Base-by-base conservation (phyloP, 2,329 filamentous ascomycete species). In the Arthrobotrys iridis region DNA sequence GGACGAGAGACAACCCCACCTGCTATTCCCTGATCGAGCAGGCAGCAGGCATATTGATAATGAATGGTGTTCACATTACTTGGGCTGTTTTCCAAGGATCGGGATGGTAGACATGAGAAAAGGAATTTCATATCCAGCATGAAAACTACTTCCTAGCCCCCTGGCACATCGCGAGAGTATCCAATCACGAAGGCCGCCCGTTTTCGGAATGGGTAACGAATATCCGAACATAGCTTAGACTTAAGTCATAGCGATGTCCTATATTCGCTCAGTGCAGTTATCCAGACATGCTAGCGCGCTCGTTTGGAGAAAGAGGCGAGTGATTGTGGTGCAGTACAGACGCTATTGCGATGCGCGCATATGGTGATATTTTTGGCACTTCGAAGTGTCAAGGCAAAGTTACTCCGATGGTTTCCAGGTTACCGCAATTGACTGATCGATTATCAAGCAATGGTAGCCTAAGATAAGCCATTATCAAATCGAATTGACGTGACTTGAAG, bases 161-260 rank as follows among this genome's bases (percentile, higher is more conserved):
- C 28, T 13, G 11, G 11, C 10, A 20, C 15, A 30, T 55, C 28
- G 50, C 50, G 8, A 67, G 30, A 59, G 26, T 24, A n/a, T n/a
- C 50, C 63, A 67, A 67, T 59, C 50, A 37, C 18, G 11, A 20
- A 20, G 18, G 50, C 67, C 67, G 67, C 43, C n/a, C 30, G 22
- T 28, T 52, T 59, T 72, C 59, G 67, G 67, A 72, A 64, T 52
- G 18, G 26, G 50, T 37, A 65, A 30, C 65, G 35, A 48, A 28
- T 58, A 58, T 20, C 33, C 50, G 45, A 22, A 50, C 33, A 41
- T 60, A 30, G 52, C 50, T 74, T 40, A 52, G 22, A 30, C 37
- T 43, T 3, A 60, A 43, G 40, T 13, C 2, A 24, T 52, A 55
- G 26, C 18, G 5, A 11, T 20, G n/a, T 35, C 15, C 22, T 60